Conservation (phyloP, 2,329 filamentous ascomycete species). For the Pyricularia pennisetigena region DNA sequence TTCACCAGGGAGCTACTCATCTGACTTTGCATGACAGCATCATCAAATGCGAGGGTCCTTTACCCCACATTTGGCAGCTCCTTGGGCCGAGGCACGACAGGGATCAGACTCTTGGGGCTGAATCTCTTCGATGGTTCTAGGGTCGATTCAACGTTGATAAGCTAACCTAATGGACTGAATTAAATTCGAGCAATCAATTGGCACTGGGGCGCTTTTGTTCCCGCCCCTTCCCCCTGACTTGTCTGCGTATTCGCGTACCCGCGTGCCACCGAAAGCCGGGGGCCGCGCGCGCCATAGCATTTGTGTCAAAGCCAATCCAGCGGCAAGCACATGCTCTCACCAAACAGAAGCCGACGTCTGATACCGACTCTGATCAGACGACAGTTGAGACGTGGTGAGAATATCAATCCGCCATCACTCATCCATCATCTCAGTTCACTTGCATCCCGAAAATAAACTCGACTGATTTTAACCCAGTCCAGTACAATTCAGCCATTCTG, state of each 20-base stretch:
- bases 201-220: too few relatives aligned
- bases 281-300: background rate
- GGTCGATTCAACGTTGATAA: background rate
- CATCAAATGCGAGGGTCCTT: background rate
- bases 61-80: constrained; percentile 2
- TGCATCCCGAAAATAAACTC: background rate
- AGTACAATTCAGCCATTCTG: background rate
- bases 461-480: background rate
- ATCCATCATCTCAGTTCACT: background rate
- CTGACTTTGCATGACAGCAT: background rate
- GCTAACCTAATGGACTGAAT: background rate
- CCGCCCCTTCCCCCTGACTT: background rate
- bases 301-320: background rate
- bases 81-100: constrained; percentile 1
- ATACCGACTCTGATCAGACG: background rate
- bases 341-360: background rate
- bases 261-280: background rate
- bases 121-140: background rate
- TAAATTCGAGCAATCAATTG: background rate
- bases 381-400: background rate
- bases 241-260: background rate
- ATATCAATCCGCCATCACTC: background rate
- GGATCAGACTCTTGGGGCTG: background rate
- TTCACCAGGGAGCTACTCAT: too few relatives aligned
- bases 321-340: background rate